These are phyloP conservation scores for Lophium mytilinum DNA, from an alignment of 495 filamentous ascomycete genomes.

Conservation along the genomic window DNA sequence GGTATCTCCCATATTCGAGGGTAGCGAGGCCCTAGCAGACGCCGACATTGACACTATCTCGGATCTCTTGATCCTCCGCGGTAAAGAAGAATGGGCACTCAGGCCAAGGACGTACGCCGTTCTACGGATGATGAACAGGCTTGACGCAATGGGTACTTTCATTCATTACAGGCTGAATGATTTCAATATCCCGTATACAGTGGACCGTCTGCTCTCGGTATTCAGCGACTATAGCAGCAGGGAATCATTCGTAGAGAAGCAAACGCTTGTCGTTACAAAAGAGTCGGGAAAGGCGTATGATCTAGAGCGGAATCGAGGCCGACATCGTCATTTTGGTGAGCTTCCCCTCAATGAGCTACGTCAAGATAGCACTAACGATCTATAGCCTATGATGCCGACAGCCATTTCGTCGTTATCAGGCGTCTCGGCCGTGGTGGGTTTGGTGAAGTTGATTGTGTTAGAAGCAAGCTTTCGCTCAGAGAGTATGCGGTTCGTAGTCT, in stretches of 20 bases:
- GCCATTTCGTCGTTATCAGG: neutral
- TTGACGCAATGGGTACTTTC: slow-evolving; percentile 11
- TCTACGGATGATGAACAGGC: slow-evolving; percentile 17
- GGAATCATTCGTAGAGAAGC: slow-evolving; percentile 8
- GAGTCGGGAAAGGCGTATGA: neutral
- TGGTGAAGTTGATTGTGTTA: slow-evolving; percentile 4
- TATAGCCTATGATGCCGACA: neutral
- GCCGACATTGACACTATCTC: neutral
- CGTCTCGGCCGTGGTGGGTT: neutral
- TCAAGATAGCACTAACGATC: neutral
- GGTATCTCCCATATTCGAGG: neutral
- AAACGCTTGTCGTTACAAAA: slow-evolving; percentile 11
- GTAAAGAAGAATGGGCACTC: slow-evolving; percentile 6
- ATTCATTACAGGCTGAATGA: slow-evolving; percentile 13
- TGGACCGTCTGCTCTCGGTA: neutral
- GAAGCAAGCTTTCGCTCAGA: slow-evolving; percentile 3
- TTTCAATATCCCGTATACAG: slow-evolving; percentile 18
- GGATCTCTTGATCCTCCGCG: neutral
- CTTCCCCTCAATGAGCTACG: neutral
- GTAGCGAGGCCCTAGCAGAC: neutral
- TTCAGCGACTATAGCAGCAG: slow-evolving; percentile 2
- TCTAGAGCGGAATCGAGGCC: neutral
- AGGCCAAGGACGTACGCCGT: slow-evolving; percentile 23
- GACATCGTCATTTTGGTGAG: neutral
- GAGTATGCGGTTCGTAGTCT: slow-evolving; percentile 1